Evolutionary conservation across 257 asterid genomes (phyloP), one percentile per base, ranked within the genome.

Genomic region (Fraxinus americana): DNA sequence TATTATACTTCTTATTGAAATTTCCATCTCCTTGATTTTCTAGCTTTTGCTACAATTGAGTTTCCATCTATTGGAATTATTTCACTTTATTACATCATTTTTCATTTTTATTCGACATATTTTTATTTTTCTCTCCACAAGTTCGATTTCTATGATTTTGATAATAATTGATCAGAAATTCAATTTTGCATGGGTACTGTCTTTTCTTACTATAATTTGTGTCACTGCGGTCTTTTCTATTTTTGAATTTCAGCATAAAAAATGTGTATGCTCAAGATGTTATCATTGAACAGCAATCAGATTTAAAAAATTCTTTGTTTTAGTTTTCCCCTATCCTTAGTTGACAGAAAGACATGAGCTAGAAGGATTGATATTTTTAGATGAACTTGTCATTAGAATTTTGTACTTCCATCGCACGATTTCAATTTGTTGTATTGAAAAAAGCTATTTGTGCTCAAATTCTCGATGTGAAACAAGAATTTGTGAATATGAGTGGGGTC

Each of bases 61-160:
- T 43, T 67, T 68, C 59, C 41, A 17, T 23, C 59, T 36, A 66
- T 54, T 78, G 80, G 66, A 41, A 68, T 43, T 50, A 38, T 43
- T 12, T 57, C 43, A 52, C 61, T 19, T 34, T 69, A 16, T 66
- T 59, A 10, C 39, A 63, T 36, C 14, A 12, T 21, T 75, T 23
- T 27, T 70, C 73, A 54, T 21, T 71, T 61, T 7, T 45, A 71
- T 43, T 75, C 17, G 25, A n/a, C 19, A 74, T 4, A 38, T 38
- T 78, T 66, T 36, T 52, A 43, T 45, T 52, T 67, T 21, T 63
- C 43, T 36, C 27, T 30, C 66, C 5, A 4, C 67, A n/a, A 59
- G 30, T 59, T 70, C 72, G 76, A 39, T 25, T 45, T 76, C 67
- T 59, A n/a, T 54, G 21, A 9, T 75, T 25, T 29, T 39, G 73